A percentile compares a stretch with the other conserved stretches of the same genome.
phyloP scores from a whole-genome alignment of 352 stramenopile species.

The Pythium chondricola region DNA sequence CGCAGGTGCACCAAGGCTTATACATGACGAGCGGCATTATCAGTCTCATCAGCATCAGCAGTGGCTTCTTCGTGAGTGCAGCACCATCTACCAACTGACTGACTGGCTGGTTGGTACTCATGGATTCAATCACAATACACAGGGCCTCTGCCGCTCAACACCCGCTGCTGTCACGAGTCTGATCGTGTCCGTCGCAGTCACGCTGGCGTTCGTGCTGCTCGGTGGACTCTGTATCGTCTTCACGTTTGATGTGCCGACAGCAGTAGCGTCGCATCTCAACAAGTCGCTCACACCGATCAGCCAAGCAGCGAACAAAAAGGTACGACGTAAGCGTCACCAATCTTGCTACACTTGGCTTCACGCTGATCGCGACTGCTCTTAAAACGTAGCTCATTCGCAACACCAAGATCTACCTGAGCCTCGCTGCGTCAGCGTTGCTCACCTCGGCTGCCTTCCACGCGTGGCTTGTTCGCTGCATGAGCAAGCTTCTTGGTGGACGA shows the following conservation, averaged over 20 bases:
- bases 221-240: conserved; percentile 59
- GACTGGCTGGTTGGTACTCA: no score
- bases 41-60: conserved; percentile 29
- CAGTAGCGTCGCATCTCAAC: conserved; percentile 48
- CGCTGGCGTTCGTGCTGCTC: conserved; percentile 42
- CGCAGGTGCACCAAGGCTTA: conserved; percentile 25
- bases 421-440: conserved; percentile 33
- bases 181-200: conserved; percentile 39
- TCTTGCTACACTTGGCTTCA: no score
- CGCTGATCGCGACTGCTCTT: no score
- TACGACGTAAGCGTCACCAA: conserved; percentile 6
- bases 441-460: conserved; percentile 26
- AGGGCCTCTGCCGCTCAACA: conserved; percentile 48
- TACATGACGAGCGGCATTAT: conserved; percentile 34
- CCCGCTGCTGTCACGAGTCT: conserved; percentile 45
- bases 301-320: conserved; percentile 31
- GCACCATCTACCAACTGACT: no score
- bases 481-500: conserved; percentile 41
- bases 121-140: no score
- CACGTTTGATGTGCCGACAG: conserved; percentile 27
- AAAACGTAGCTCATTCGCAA: conserved; percentile 40
- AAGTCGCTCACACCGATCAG: conserved; percentile 30
- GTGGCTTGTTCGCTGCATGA: conserved; percentile 38
- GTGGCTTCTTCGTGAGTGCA: conserved; percentile 37
- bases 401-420: conserved; percentile 30